phyloP scores from a whole-genome alignment of 352 stramenopile species.

The Phytophthora melonis region DNA sequence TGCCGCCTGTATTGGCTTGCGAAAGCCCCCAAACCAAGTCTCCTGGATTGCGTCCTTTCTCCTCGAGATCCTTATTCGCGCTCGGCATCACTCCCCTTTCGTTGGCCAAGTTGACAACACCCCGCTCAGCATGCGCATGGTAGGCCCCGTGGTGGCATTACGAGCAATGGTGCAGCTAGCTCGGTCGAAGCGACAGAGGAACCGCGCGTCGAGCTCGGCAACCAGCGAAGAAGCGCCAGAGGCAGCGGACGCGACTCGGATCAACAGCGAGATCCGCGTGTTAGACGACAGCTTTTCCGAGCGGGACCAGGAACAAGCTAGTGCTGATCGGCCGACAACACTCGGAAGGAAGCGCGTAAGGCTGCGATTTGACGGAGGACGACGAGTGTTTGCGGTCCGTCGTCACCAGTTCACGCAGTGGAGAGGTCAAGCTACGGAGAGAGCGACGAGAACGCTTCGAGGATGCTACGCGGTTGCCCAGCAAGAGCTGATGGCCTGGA shows the following conservation, averaged over 20 bases:
- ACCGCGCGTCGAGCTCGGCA: too few relatives aligned
- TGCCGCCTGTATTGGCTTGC: constrained; percentile 12
- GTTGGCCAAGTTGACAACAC: background rate
- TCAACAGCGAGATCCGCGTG: constrained; percentile 2
- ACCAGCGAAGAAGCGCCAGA: background rate
- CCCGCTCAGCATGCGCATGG: constrained; percentile 5
- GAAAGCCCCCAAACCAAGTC: constrained; percentile 2
- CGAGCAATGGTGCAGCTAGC: background rate
- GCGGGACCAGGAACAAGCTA: background rate
- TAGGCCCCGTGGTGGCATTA: background rate
- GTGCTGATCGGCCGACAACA: background rate
- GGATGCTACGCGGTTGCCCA: constrained; percentile 29
- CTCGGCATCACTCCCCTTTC: background rate
- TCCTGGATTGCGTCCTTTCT: background rate
- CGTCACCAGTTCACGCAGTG: constrained; percentile 25
- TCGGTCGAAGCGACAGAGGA: too few relatives aligned
- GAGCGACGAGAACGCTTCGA: constrained; percentile 21
- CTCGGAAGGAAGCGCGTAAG: background rate
- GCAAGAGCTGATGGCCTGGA: constrained; percentile 23
- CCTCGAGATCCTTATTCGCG: background rate
- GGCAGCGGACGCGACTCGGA: background rate
- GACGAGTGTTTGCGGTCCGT: constrained; percentile 8
- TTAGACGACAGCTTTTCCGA: constrained; percentile 24
- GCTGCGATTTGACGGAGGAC: constrained; percentile 6
- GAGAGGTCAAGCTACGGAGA: constrained; percentile 20